These are phyloP conservation scores for Solanum paucissectum DNA, from an alignment of 257 asterid genomes.

Conservation along the genomic window DNA sequence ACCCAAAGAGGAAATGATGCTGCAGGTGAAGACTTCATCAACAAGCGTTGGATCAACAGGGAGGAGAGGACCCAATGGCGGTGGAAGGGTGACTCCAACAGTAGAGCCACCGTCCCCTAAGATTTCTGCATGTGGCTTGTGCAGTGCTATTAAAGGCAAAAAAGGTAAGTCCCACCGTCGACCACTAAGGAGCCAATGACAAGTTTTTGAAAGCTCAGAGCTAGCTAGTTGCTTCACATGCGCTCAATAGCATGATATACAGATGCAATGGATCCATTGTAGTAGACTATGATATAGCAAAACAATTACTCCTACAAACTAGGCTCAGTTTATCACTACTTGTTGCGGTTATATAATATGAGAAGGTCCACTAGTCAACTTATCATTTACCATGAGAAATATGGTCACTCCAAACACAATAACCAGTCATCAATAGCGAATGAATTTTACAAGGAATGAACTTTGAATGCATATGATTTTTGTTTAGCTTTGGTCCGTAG, in stretches of 20 bases:
- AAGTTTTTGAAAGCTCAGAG: not conserved
- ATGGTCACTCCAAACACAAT: not conserved
- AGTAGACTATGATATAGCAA: not conserved
- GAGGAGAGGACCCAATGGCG: not conserved
- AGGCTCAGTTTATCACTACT: not conserved
- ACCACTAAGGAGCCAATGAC: not conserved
- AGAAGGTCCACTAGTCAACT: not conserved
- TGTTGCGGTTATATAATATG: not conserved
- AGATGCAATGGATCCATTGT: not conserved
- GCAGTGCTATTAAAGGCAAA: not conserved
- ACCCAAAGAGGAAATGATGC: not conserved
- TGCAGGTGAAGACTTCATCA: not conserved
- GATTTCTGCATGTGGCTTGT: slow-evolving; percentile 5
- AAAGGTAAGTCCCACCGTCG: not conserved
- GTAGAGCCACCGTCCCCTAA: slow-evolving; percentile 47
- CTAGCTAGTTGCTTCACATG: not conserved
- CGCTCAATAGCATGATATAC: not conserved
- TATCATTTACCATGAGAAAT: not conserved
- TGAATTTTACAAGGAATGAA: not conserved
- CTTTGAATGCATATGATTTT: not conserved
- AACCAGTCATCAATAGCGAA: not conserved
- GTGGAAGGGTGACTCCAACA: slow-evolving; percentile 6
- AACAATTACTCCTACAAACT: not conserved
- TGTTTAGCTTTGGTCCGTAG: not conserved
- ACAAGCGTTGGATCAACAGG: not conserved